These are phyloP conservation scores for Pleurotus cornucopiae DNA, from an alignment of 768 basidiomycete species.

Conservation along the genomic window DNA sequence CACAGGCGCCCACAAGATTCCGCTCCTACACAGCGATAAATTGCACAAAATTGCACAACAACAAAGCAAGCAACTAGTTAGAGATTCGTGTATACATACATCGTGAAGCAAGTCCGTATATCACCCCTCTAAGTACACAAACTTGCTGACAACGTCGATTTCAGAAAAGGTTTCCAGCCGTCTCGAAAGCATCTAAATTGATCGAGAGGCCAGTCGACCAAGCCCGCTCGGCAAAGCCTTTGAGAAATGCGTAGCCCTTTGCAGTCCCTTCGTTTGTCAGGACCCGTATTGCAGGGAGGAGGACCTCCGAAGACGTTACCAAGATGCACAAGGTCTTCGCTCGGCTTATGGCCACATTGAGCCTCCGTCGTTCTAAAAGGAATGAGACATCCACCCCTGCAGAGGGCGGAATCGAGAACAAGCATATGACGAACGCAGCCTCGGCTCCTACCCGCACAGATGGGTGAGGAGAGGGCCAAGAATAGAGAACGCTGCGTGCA, in stretches of 20 bases:
- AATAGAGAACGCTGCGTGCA: not conserved
- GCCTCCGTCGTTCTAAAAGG: constrained; percentile 40
- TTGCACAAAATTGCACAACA: too few species aligned
- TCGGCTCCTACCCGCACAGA: constrained; percentile 35
- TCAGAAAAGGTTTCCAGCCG: not conserved
- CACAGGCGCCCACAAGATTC: not conserved
- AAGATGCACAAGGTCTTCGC: constrained; percentile 48
- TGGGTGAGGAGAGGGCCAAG: not conserved
- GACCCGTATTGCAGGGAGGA: constrained; percentile 39
- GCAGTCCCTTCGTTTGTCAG: constrained; percentile 39
- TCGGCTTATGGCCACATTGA: constrained; percentile 52
- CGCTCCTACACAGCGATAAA: too few species aligned
- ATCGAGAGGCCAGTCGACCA: constrained; percentile 38
- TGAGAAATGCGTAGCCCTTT: constrained; percentile 45
- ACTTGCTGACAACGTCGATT: too few species aligned
- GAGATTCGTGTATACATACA: too few species aligned
- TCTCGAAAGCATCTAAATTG: constrained; percentile 27
- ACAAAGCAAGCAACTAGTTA: too few species aligned
- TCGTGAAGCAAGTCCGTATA: too few species aligned
- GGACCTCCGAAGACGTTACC: constrained; percentile 38
- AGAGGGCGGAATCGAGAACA: constrained; percentile 41
- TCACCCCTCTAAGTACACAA: too few species aligned
- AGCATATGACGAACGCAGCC: constrained; percentile 48
- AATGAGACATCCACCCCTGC: constrained; percentile 32
- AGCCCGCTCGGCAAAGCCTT: constrained; percentile 45